phyloP scores from a whole-genome alignment of 2,329 filamentous ascomycete genomes.

The Lachnellula arida region DNA sequence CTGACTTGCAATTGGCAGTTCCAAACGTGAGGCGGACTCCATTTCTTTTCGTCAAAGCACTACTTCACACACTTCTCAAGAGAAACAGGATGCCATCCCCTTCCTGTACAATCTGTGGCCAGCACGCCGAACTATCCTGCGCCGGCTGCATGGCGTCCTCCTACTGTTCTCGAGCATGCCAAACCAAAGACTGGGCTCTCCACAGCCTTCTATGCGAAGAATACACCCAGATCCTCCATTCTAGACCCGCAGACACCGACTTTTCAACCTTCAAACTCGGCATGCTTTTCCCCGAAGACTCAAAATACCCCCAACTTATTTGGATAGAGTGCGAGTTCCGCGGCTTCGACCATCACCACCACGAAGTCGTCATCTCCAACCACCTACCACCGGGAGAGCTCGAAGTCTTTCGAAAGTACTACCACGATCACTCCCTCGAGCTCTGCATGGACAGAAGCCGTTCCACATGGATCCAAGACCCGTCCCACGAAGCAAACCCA shows the following conservation, averaged over 20 bases:
- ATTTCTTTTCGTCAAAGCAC: background rate
- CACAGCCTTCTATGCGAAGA: background rate
- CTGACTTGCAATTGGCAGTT: too few species aligned
- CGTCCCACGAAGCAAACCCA: background rate
- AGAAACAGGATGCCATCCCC: background rate
- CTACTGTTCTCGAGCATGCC: background rate
- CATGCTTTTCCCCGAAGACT: background rate
- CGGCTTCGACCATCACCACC: background rate
- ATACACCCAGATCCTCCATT: background rate
- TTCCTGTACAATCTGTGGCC: background rate
- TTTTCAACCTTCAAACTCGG: background rate
- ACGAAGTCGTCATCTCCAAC: background rate
- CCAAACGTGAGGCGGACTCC: too few species aligned
- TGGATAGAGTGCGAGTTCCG: background rate
- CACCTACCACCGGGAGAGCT: background rate
- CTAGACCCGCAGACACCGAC: background rate
- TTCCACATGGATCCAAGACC: background rate
- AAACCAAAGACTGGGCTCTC: background rate
- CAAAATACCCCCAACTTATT: background rate
- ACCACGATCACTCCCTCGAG: background rate
- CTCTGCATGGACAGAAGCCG: background rate
- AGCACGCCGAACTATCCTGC: background rate
- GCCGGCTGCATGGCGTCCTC: background rate
- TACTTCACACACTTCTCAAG: background rate
- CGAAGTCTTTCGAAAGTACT: background rate